Conservation (phyloP, 1,139 yeast species). For the Zygosaccharomyces pseudobailii region DNA sequence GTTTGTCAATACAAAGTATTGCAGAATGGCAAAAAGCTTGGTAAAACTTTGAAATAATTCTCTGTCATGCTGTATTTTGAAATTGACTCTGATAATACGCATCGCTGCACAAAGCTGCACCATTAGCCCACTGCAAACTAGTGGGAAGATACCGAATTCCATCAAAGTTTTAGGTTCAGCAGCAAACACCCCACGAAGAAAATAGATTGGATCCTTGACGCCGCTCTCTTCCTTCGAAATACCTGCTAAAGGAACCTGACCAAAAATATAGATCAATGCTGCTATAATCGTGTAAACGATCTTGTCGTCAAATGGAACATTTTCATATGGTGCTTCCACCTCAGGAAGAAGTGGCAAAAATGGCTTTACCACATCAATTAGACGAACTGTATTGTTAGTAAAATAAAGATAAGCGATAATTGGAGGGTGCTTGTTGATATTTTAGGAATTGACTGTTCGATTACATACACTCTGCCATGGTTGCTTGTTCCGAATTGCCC, state of each 20-base stretch:
- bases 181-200: constrained; percentile 72
- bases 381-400: constrained; percentile 42
- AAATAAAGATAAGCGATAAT: neutral
- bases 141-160: constrained; percentile 77
- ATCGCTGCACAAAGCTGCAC: constrained; percentile 83
- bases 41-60: constrained; percentile 82
- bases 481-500: neutral
- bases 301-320: constrained; percentile 66
- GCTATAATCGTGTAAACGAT: constrained; percentile 70
- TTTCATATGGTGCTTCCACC: constrained; percentile 70
- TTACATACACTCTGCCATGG: constrained; percentile 19
- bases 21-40: constrained; percentile 59
- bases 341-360: constrained; percentile 80
- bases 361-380: constrained; percentile 81
- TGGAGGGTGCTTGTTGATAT: neutral
- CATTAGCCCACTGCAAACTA: constrained; percentile 61
- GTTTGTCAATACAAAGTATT: constrained; percentile 38
- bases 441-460: neutral
- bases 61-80: constrained; percentile 65
- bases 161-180: constrained; percentile 64
- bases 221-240: constrained; percentile 58
- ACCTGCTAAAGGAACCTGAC: constrained; percentile 75
- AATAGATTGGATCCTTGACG: constrained; percentile 63
- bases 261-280: constrained; percentile 58
- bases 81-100: constrained; percentile 67